Evolutionary conservation across 192 early-diverging fungal genomes (phyloP).

Genomic region (Coemansia sp.): DNA sequence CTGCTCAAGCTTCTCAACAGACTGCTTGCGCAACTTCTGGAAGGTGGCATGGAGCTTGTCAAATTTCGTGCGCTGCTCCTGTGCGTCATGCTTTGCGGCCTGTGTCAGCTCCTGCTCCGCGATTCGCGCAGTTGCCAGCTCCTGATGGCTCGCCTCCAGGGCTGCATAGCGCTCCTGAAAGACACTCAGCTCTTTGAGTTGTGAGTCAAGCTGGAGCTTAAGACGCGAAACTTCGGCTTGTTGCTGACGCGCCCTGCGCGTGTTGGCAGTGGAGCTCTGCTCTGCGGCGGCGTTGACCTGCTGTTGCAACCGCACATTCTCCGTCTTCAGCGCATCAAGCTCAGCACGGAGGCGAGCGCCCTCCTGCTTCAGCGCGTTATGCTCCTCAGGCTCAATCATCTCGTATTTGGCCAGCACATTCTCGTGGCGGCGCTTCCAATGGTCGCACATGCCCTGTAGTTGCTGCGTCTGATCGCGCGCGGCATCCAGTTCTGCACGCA

Average conservation of each 20-base stretch:
- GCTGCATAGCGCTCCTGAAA: neutral
- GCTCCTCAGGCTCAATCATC: constrained; percentile 78
- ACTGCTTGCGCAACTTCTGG: constrained; percentile 46
- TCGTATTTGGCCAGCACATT: constrained; percentile 76
- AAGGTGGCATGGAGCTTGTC: constrained; percentile 32
- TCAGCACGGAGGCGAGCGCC: constrained; percentile 30
- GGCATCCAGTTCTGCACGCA: constrained; percentile 64
- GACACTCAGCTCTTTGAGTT: constrained; percentile 2
- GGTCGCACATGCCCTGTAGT: constrained; percentile 62
- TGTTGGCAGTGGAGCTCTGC: constrained; percentile 14
- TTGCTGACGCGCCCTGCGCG: neutral
- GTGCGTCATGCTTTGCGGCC: constrained; percentile 3
- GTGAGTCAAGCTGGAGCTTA: constrained; percentile 11
- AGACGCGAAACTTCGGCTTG: constrained; percentile 29
- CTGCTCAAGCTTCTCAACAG: constrained; percentile 30
- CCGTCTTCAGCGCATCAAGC: constrained; percentile 6
- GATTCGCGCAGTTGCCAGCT: constrained; percentile 6
- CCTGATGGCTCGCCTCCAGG: constrained; percentile 1
- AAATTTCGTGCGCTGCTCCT: constrained; percentile 28
- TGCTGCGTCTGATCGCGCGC: constrained; percentile 54
- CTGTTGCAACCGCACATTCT: constrained; percentile 14
- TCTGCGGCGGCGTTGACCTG: neutral
- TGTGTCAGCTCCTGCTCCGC: constrained; percentile 1
- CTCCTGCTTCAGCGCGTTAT: constrained; percentile 64
- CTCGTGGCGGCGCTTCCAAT: constrained; percentile 71